phyloP scores from a whole-genome alignment of 805 yeast species.

The Metschnikowia continentalis region DNA sequence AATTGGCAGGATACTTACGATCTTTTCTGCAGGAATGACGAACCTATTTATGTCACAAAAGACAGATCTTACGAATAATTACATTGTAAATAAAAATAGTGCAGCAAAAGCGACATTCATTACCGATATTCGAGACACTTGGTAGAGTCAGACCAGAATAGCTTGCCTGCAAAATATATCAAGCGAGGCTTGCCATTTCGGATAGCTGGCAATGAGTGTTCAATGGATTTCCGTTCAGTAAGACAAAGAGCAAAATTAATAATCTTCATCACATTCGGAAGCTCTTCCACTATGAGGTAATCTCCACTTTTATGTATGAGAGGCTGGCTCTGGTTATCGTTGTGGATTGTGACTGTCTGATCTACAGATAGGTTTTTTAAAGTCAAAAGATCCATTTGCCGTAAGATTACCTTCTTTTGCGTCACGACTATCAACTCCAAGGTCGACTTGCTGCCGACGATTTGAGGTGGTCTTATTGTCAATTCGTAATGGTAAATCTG shows the following conservation, averaged over 20 bases:
- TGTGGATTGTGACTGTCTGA: conserved; percentile 7
- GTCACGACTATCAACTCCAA: conserved; percentile 5
- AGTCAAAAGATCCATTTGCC: not conserved
- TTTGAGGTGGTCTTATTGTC: not conserved
- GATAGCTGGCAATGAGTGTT: not conserved
- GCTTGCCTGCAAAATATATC: not conserved
- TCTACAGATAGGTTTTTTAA: not conserved
- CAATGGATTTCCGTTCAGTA: not conserved
- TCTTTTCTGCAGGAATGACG: conserved; percentile 1
- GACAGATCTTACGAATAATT: not conserved
- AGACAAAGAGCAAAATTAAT: conserved; percentile 3
- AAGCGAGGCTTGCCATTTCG: conserved; percentile 3
- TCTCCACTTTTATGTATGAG: conserved; percentile 6
- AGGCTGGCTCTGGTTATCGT: conserved; percentile 15
- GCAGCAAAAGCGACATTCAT: not conserved
- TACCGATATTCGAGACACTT: not conserved
- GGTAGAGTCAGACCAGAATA: conserved; percentile 3
- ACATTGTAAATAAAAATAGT: not conserved
- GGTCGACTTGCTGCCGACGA: not conserved
- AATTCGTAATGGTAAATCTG: conserved; percentile 3
- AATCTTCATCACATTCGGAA: conserved; percentile 4
- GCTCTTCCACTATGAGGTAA: conserved; percentile 14
- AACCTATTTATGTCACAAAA: conserved; percentile 1
- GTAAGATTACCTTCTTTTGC: conserved; percentile 5
- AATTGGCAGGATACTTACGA: not conserved